Base-by-base conservation (phyloP, 192 early-diverging fungal species). In the Diversispora eburnea region DNA sequence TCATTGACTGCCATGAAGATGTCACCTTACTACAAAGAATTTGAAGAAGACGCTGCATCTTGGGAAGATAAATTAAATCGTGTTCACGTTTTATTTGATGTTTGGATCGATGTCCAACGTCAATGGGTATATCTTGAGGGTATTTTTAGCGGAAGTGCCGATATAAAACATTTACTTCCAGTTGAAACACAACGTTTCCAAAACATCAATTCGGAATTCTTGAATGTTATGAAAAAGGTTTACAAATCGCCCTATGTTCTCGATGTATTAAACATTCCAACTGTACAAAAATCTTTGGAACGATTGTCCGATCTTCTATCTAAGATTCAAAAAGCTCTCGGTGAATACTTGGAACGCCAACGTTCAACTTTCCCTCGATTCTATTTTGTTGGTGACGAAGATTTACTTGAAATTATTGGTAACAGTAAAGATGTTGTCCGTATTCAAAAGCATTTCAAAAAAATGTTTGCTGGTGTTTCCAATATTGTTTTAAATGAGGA, bases 351-450 rank as follows among this genome's bases (percentile, higher is more conserved):
- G 70, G 98, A 99, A 78, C 88, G 94, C 63, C 95, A 99, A 80
- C 91, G 98, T 64, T 88, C 94, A 13, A 88, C 93, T 3, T 99
- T 99, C 85, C 95, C 98, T 45, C 92, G 98, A 10, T 99, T 99
- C 86, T 99, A 99, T 86, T 99, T 99, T 91, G 95, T 99, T 45
- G 98, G 96, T 79, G 98, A 99, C 77, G 98, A 99, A 82, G 98
- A 99, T 84, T 76, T 99, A 82, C 89, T 99, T n/a, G 97, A 99
- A 84, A 97, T 99, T 70, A 95, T 99, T 72, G 97, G 98, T 76
- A 99, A 98, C 79, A 88, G 91, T 76, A 96, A 98, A 79, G 97
- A 99, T 75, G 89, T 99, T 58, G 77, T 88, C 20, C 90, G 96
- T 49, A 96, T 98, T 73, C 95, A 99, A 77, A 98, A 98, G 77